Evolutionary conservation across 371 early-diverging fungal species (phyloP), one percentile per base, ranked within the genome.

Genomic region (Mortierella sp.): DNA sequence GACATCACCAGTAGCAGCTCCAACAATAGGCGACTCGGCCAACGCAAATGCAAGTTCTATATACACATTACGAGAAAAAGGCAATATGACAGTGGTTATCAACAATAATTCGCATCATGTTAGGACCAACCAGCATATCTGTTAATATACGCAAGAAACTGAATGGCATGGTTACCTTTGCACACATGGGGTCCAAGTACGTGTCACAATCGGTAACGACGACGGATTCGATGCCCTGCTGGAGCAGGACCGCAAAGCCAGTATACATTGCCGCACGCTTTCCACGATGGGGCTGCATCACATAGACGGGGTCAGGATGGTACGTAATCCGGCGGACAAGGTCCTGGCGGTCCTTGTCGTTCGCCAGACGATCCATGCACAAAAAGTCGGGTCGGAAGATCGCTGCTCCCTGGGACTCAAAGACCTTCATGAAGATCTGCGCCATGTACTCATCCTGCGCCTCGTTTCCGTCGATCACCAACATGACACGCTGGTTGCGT

Each of bases 151-250:
- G n/a, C n/a, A n/a, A n/a, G n/a, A n/a, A n/a, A n/a, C n/a, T n/a
- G n/a, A n/a, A n/a, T 50, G 63, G 39, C 63, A 61, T 39, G 29
- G 16, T 31, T 71, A 82, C 83, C 78, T 77, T 45, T 71, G 63
- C 83, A 78, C 7, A 90, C 90, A 37, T 88, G 72, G 2, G 86
- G 64, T 93, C 91, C 74, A 93, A 87, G 43, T 85, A 85, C 19
- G 93, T 93, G 78, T 93, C 93, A 8, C 92, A 92, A 70, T 92
- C 93, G 0, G 92, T 93, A 0, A 91, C 88, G 72, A 93, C 88
- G 8, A 92, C 87, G 14, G 91, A 88, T 24, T 92, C 91, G 61
- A 89, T 89, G 0, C 89, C 91, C 29, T 88, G 85, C 26, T 89
- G 88, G 74, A 91, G 76, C 55, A 90, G 68, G 0, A 90, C 87